phyloP scores from a whole-genome alignment of 208 protist genomes.

The Trypanosoma brucei region DNA sequence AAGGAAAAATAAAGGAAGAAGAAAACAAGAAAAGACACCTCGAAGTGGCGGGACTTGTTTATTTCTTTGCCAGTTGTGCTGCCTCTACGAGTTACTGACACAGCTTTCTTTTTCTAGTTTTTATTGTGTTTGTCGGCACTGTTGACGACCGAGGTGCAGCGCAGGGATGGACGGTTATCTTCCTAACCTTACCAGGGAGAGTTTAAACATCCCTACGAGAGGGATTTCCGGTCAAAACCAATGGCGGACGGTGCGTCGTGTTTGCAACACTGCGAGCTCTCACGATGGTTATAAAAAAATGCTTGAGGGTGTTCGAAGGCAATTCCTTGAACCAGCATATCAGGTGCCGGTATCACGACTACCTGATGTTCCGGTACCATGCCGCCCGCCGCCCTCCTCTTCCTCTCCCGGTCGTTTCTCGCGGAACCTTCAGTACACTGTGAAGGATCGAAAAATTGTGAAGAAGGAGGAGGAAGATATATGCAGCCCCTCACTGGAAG shows the following conservation, averaged over 20 bases:
- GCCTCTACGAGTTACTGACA: no score
- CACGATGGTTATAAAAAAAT: slow-evolving; percentile 43
- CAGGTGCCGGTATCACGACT: slow-evolving; percentile 20
- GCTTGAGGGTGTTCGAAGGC: slow-evolving; percentile 44
- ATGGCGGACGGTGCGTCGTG: slow-evolving; percentile 19
- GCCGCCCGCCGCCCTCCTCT: slow-evolving; percentile 27
- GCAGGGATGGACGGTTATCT: not conserved
- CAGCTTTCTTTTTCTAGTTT: no score
- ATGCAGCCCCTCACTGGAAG: slow-evolving; percentile 20
- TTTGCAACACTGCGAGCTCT: slow-evolving; percentile 24
- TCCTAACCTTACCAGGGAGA: not conserved
- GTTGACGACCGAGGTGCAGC: not conserved
- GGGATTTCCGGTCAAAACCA: not conserved
- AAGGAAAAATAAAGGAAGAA: no score
- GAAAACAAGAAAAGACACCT: no score
- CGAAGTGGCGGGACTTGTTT: no score
- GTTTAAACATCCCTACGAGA: not conserved
- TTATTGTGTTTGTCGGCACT: no score
- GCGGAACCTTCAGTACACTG: slow-evolving; percentile 7
- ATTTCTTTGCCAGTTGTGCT: no score
- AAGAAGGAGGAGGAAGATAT: slow-evolving; percentile 15
- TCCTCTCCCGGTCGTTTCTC: slow-evolving; percentile 10
- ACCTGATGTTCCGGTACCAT: slow-evolving; percentile 40
- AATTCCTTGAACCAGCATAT: slow-evolving; percentile 28
- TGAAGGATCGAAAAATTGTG: not conserved